These are phyloP conservation scores for Glutinoglossum americanum DNA, from an alignment of 495 filamentous ascomycete genomes.

Conservation along the genomic window DNA sequence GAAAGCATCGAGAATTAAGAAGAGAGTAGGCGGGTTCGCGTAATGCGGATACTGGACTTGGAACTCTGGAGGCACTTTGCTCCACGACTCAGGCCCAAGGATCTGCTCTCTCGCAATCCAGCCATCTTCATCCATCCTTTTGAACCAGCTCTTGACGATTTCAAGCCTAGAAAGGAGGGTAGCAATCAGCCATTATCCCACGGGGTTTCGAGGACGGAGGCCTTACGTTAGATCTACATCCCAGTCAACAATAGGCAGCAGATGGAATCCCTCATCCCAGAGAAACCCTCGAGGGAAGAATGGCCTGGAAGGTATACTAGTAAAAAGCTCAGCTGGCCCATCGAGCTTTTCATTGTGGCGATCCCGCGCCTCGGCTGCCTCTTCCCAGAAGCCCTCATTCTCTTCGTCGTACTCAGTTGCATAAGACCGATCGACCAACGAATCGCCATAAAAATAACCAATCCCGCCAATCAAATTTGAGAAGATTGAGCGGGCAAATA, in stretches of 20 bases:
- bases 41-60: constrained; percentile 95
- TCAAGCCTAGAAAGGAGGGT: constrained; percentile 34
- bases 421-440: constrained; percentile 73
- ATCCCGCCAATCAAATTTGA: constrained; percentile 90
- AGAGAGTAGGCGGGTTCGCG: constrained; percentile 93
- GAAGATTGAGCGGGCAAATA: constrained; percentile 75
- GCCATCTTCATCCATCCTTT: constrained; percentile 85
- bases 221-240: constrained; percentile 65
- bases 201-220: neutral
- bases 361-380: constrained; percentile 52
- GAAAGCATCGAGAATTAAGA: constrained; percentile 66
- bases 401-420: constrained; percentile 87
- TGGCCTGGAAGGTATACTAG: constrained; percentile 76
- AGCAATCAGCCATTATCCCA: neutral
- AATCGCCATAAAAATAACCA: constrained; percentile 80
- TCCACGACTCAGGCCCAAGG: constrained; percentile 77
- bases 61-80: constrained; percentile 90
- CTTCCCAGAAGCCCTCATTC: constrained; percentile 93
- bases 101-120: constrained; percentile 98
- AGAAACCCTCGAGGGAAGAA: constrained; percentile 95
- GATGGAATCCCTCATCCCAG: constrained; percentile 96
- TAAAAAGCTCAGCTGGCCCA: constrained; percentile 76
- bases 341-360: constrained; percentile 44
- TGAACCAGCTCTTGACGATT: constrained; percentile 89
- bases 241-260: constrained; percentile 82